These are phyloP conservation scores for Colletotrichum endophyticum DNA, from an alignment of 2,329 filamentous ascomycete species.

Conservation along the genomic window DNA sequence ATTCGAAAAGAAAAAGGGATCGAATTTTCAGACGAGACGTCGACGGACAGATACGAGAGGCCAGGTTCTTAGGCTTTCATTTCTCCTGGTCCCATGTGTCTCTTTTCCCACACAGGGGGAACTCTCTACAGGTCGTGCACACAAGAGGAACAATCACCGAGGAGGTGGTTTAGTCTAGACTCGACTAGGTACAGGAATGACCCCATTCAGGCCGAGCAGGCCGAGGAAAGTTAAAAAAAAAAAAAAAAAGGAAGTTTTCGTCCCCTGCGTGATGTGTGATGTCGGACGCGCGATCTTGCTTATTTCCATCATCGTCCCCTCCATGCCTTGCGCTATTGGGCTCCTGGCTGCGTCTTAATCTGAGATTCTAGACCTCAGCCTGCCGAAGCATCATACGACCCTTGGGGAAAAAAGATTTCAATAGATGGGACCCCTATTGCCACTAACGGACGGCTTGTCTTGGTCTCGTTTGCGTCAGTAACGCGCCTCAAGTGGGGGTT, in stretches of 20 bases:
- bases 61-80: not conserved
- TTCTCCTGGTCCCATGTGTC: not conserved
- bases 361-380: not conserved
- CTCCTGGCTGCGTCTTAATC: not conserved
- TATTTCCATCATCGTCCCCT: not conserved
- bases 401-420: not conserved
- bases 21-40: slow-evolving; percentile 10
- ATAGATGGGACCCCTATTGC: not conserved
- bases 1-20: slow-evolving; percentile 6
- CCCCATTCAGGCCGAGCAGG: slow-evolving; percentile 8
- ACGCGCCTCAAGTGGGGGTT: not conserved
- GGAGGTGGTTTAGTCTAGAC: not conserved
- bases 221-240: not conserved
- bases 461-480: not conserved
- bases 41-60: not conserved
- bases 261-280: not conserved
- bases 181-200: slow-evolving; percentile 7
- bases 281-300: not conserved
- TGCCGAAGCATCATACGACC: not conserved
- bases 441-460: not conserved
- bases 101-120: not conserved
- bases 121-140: slow-evolving; percentile 3
- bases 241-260: not conserved
- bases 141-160: not conserved
- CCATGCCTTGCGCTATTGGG: not conserved